A percentile compares a stretch with the other conserved stretches of the same genome.
phyloP scores from a whole-genome alignment of 1,284 basidiomycete species.

The Cutaneotrichosporon cyanovorans region DNA sequence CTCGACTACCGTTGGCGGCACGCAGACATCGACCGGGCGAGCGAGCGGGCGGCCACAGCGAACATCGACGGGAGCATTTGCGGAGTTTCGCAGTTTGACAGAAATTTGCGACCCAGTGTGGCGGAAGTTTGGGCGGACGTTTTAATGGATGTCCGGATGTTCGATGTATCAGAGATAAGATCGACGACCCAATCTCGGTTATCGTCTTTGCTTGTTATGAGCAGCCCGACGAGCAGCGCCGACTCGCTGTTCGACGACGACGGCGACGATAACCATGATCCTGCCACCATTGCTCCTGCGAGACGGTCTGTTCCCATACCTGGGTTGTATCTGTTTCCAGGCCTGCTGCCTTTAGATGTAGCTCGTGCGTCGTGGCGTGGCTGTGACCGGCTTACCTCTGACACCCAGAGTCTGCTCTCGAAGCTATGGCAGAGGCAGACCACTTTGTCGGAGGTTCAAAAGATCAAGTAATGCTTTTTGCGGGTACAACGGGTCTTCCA shows the following conservation, averaged over 20 bases:
- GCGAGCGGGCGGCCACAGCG: not conserved
- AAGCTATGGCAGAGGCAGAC: conserved; percentile 26
- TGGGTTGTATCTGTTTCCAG: conserved; percentile 15
- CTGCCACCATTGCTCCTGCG: too few species aligned
- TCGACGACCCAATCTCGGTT: not conserved
- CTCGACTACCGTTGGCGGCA: not conserved
- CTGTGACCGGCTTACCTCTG: not conserved
- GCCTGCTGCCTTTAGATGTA: conserved; percentile 4
- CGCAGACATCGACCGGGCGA: not conserved
- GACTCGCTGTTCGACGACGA: conserved; percentile 17
- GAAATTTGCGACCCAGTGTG: not conserved
- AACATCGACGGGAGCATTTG: not conserved
- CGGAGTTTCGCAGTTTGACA: not conserved
- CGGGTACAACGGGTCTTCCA: conserved; percentile 18
- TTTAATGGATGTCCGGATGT: too few species aligned
- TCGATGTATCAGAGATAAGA: not conserved
- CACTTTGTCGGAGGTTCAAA: conserved; percentile 36
- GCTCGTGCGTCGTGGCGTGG: conserved; percentile 8
- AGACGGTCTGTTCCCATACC: conserved; percentile 5
- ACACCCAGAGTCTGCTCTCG: conserved; percentile 18
- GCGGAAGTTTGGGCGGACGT: too few species aligned
- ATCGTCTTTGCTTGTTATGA: not conserved
- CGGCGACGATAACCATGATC: too few species aligned
- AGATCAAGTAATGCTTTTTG: conserved; percentile 46
- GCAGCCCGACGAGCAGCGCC: conserved; percentile 2